These are phyloP conservation scores for Phytophthora podocarpi DNA, from an alignment of 352 stramenopile genomes.

Conservation along the genomic window DNA sequence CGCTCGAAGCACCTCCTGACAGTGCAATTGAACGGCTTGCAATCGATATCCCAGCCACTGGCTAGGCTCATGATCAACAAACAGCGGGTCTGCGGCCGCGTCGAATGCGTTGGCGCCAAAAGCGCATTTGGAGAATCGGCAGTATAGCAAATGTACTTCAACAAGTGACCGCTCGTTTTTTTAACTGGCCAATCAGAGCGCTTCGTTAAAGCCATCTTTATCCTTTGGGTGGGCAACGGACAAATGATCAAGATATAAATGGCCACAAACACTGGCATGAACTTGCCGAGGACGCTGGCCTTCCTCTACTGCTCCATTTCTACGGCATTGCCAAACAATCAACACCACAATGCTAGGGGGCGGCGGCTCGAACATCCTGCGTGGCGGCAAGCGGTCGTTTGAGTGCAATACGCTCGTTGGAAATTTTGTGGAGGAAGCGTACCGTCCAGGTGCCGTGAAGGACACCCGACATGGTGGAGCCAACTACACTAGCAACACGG, in stretches of 20 bases:
- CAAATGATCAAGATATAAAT: slow-evolving; percentile 1
- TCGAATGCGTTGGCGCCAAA: no score
- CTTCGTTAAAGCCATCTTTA: slow-evolving; percentile 12
- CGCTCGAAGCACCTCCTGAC: no score
- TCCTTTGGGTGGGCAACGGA: no score
- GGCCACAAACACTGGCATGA: no score
- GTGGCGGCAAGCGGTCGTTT: slow-evolving; percentile 75
- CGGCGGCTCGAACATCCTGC: slow-evolving; percentile 83
- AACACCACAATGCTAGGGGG: slow-evolving; percentile 39
- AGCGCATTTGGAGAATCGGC: no score
- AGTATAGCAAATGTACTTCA: no score
- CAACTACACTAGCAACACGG: slow-evolving; percentile 63
- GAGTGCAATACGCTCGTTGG: slow-evolving; percentile 81
- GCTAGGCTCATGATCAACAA: no score
- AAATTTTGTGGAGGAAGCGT: slow-evolving; percentile 85
- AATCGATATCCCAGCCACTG: no score
- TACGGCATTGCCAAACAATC: neutral
- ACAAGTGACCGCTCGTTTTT: neutral
- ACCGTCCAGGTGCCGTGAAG: slow-evolving; percentile 57
- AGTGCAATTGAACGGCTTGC: no score
- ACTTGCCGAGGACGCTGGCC: neutral
- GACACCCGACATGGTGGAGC: slow-evolving; percentile 44
- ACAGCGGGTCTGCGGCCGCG: no score
- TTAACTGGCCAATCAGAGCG: slow-evolving; percentile 14
- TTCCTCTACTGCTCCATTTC: neutral